Conservation (phyloP, 1,139 yeast species). For the Nakaseomyces delphensis region DNA sequence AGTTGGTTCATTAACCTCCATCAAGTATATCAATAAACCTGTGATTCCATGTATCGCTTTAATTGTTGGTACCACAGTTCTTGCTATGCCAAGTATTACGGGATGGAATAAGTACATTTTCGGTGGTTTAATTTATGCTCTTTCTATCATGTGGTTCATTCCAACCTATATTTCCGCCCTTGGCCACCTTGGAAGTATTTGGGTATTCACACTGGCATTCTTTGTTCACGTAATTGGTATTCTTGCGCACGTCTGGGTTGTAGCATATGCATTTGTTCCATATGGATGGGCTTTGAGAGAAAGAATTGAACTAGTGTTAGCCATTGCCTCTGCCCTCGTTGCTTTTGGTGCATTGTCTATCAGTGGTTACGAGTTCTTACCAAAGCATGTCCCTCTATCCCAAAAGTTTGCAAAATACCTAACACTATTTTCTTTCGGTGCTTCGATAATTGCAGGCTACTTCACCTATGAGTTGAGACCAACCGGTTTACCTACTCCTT, state of each 20-base stretch:
- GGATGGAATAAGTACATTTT: slow-evolving; percentile 72
- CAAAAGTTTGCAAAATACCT: slow-evolving; percentile 31
- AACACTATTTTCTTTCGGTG: slow-evolving; percentile 34
- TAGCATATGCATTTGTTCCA: slow-evolving; percentile 97
- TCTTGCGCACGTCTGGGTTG: slow-evolving; percentile 90
- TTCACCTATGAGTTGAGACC: slow-evolving; percentile 23
- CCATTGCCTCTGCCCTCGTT: slow-evolving; percentile 42
- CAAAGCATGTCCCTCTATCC: slow-evolving; percentile 9
- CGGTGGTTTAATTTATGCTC: slow-evolving; percentile 63
- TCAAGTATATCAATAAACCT: slow-evolving; percentile 25
- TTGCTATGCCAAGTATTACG: slow-evolving; percentile 24
- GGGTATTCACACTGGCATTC: slow-evolving; percentile 50
- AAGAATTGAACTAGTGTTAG: slow-evolving; percentile 67
- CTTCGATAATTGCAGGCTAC: slow-evolving; percentile 19
- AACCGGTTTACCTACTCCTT: slow-evolving; percentile 51
- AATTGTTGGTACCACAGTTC: slow-evolving; percentile 38
- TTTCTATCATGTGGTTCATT: slow-evolving; percentile 52
- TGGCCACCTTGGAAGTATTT: slow-evolving; percentile 51
- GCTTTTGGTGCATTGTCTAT: slow-evolving; percentile 31
- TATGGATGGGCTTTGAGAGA: slow-evolving; percentile 84
- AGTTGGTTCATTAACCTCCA: slow-evolving; percentile 42
- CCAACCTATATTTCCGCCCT: slow-evolving; percentile 57
- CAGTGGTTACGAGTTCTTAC: slow-evolving; percentile 2
- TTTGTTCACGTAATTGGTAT: slow-evolving; percentile 48
- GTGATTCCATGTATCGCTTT: slow-evolving; percentile 28